Evolutionary conservation across 169 alveolate genomes (phyloP).

Genomic region (Eimeria tenella): DNA sequence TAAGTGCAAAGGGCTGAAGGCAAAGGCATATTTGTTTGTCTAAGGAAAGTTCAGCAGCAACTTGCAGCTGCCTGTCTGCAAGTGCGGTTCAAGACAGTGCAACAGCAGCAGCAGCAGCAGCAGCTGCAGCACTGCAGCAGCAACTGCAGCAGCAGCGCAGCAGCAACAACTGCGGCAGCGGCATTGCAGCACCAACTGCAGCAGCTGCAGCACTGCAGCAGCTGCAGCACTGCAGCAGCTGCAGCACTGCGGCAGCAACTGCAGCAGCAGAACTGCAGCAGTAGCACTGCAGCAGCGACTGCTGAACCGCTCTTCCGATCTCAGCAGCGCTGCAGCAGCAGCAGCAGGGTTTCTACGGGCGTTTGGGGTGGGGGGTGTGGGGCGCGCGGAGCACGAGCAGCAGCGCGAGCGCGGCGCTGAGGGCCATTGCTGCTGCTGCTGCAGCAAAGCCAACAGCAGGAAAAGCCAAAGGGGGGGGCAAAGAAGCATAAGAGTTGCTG

Average conservation of each 20-base stretch:
- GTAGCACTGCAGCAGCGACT: background rate
- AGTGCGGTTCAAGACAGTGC: background rate
- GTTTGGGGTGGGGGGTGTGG: background rate
- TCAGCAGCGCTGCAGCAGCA: slow-evolving; percentile 4
- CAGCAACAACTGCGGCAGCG: background rate
- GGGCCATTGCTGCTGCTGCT: slow-evolving; percentile 4
- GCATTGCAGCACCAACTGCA: background rate
- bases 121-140: background rate
- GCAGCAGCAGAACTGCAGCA: background rate
- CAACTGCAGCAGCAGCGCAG: background rate
- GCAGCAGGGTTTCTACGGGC: background rate
- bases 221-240: background rate
- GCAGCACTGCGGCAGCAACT: background rate
- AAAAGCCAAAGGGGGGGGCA: slow-evolving; percentile 15
- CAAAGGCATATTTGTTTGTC: background rate
- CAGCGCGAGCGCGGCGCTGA: background rate
- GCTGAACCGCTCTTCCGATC: background rate
- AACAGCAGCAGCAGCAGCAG: background rate
- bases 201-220: background rate
- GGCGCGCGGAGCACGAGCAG: background rate
- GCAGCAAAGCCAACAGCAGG: slow-evolving; percentile 52
- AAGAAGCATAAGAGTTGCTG: background rate
- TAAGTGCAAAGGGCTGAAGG: no score
- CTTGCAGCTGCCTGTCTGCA: background rate
- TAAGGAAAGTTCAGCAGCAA: background rate